phyloP scores from a whole-genome alignment of 257 asterid species.

The Solanum arcanum region DNA sequence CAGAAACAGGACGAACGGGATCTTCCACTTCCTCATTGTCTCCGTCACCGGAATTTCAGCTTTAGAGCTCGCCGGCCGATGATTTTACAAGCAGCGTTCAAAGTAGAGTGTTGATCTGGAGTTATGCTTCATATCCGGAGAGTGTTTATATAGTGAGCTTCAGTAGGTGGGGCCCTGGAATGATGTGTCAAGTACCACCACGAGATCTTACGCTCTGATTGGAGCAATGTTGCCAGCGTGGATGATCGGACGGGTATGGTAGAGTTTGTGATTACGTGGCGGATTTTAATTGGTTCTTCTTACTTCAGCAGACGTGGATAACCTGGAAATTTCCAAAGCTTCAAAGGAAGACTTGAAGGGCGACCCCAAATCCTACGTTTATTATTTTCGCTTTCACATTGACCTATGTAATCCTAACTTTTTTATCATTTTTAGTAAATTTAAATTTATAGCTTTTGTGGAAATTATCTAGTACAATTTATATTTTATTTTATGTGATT shows the following conservation, averaged over 20 bases:
- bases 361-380: neutral
- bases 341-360: neutral
- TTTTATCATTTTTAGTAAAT: neutral
- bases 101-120: neutral
- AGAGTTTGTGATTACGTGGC: constrained; percentile 24
- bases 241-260: constrained; percentile 26
- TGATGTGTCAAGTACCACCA: constrained; percentile 11
- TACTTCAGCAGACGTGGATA: constrained; percentile 39
- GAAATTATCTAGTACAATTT: too few relatives aligned
- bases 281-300: constrained; percentile 14
- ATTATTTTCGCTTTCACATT: neutral
- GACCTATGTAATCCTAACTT: neutral
- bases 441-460: neutral
- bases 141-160: neutral
- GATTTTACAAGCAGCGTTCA: neutral
- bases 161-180: neutral
- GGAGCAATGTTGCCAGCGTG: constrained; percentile 33
- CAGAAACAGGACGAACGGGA: constrained; percentile 49
- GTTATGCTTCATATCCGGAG: neutral
- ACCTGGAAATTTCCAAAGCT: constrained; percentile 33
- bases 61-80: neutral
- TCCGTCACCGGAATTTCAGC: neutral
- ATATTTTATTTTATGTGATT: too few relatives aligned
- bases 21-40: constrained; percentile 77
- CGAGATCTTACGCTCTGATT: constrained; percentile 28